Base-by-base conservation (phyloP, 306 rosid genomes). In the Quercus mongolica region DNA sequence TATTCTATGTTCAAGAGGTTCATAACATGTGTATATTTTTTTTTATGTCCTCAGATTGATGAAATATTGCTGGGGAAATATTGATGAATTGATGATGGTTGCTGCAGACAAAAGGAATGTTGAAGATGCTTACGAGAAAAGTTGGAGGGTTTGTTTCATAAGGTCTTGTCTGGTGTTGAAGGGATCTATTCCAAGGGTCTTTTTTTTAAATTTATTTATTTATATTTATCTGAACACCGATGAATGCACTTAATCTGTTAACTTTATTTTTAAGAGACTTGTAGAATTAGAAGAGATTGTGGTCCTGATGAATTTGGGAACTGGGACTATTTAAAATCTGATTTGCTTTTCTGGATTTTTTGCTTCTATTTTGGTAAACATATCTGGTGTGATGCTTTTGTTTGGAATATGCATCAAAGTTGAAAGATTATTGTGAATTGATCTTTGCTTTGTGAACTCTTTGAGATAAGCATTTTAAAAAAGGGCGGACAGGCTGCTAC, bases 41-140 rank as follows among this genome's bases (percentile, higher is more conserved):
- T 6, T 44, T 6, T 44, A 46, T n/a, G 2, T 33, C 11, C 28
- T 20, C 83, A 89, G 92, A 89, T 87, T 74, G 90, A 44, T 44
- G 51, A 87, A 87, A 89, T 87, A 80, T 33, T 85, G 76, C 81
- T 87, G 31, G 86, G 85, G 19, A 35, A 89, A 85, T 63, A 87
- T 89, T 12, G 92, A 89, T 58, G 92, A 89, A 55, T 64, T 86
- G 83, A 89, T 87, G 90, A 89, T 87, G 0, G 87, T 89, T 57
- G 92, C 88, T 11, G 89, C 89, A 4, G 38, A 33, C 6, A 33
- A 89, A 87, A 83, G 87, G 73, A 86, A 89, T 13, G 72, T 33
- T 14, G 51, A 10, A 76, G 90, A 84, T 64, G 79, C 8, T 55
- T 89, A 89, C 38, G 7, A 52, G 90, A 89, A 80, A 77, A 80